Percentiles rank a stretch among this genome's conserved stretches.
phyloP scores from a whole-genome alignment of 2,329 filamentous ascomycete species.

The Aspergillus novofumigatus region DNA sequence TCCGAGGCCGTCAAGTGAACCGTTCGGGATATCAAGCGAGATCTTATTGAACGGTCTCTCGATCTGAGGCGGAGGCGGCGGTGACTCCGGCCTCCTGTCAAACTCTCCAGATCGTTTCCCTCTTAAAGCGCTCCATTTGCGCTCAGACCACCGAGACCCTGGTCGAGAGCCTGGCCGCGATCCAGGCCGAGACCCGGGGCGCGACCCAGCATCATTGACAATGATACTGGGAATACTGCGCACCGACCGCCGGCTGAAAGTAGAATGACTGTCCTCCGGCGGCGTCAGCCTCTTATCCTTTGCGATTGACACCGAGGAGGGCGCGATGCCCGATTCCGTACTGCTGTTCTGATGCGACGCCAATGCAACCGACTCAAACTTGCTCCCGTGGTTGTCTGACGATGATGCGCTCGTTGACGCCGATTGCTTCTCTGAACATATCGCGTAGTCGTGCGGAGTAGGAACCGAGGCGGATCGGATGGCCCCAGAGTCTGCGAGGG shows the following conservation, averaged over 20 bases:
- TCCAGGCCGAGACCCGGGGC: conserved; percentile 31
- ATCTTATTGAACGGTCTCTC: conserved; percentile 46
- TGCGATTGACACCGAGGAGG: conserved; percentile 7
- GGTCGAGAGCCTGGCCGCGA: conserved; percentile 32
- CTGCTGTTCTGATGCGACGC: conserved; percentile 12
- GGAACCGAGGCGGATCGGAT: conserved; percentile 28
- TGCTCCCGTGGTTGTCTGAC: conserved; percentile 13
- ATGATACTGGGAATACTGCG: conserved; percentile 39
- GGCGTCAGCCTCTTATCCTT: conserved; percentile 14
- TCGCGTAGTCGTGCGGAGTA: conserved; percentile 18
- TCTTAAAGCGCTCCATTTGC: conserved; percentile 38
- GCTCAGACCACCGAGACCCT: conserved; percentile 42
- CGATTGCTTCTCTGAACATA: conserved; percentile 21
- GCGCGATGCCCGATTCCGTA: conserved; percentile 10
- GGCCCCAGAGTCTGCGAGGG: conserved; percentile 19
- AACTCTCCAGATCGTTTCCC: conserved; percentile 32
- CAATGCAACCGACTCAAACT: conserved; percentile 6
- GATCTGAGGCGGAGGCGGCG: conserved; percentile 31
- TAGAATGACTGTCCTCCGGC: conserved; percentile 21
- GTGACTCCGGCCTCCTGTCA: conserved; percentile 26
- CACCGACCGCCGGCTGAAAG: conserved; percentile 25
- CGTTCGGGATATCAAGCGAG: conserved; percentile 53
- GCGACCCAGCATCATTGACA: conserved; percentile 31
- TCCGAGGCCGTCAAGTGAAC: conserved; percentile 50
- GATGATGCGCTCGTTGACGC: conserved; percentile 23